Evolutionary conservation across 2,329 filamentous ascomycete genomes (phyloP).

Genomic region (Colletotrichum brevisporum): DNA sequence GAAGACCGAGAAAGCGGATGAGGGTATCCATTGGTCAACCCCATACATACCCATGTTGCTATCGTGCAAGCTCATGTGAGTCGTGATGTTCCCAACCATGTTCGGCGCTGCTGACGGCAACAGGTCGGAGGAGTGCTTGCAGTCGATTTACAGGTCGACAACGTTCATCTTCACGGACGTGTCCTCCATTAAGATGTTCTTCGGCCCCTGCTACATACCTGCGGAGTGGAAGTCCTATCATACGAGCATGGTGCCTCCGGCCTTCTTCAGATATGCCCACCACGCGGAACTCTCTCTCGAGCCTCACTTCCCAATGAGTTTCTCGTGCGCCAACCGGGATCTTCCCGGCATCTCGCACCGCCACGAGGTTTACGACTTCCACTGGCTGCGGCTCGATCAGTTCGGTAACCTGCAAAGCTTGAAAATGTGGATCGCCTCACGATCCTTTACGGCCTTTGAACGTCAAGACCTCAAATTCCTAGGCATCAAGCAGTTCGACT

Average conservation of each 20-base stretch:
- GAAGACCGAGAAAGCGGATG: not conserved
- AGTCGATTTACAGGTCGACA: constrained; percentile 22
- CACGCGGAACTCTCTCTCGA: constrained; percentile 2
- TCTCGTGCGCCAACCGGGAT: constrained; percentile 2
- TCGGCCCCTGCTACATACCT: constrained; percentile 9
- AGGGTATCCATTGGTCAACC: not conserved
- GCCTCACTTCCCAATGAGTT: constrained; percentile 5
- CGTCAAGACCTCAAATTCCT: not conserved
- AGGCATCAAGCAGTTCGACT: not conserved
- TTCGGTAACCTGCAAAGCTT: not conserved
- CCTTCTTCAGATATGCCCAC: not conserved
- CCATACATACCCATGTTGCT: constrained; percentile 26
- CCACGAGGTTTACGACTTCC: constrained; percentile 26
- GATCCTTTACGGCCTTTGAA: not conserved
- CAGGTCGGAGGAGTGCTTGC: constrained; percentile 20
- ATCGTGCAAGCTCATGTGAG: constrained; percentile 27
- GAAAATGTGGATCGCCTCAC: constrained; percentile 2
- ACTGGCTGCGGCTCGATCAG: constrained; percentile 17
- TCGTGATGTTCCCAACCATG: not conserved
- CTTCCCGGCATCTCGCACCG: not conserved
- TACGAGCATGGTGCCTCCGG: not conserved
- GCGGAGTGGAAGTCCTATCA: not conserved
- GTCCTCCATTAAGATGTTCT: constrained; percentile 4
- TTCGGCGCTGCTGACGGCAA: not conserved
- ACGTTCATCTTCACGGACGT: constrained; percentile 28